phyloP scores from a whole-genome alignment of 73 alveolate genomes.

The Stentor coeruleus region DNA sequence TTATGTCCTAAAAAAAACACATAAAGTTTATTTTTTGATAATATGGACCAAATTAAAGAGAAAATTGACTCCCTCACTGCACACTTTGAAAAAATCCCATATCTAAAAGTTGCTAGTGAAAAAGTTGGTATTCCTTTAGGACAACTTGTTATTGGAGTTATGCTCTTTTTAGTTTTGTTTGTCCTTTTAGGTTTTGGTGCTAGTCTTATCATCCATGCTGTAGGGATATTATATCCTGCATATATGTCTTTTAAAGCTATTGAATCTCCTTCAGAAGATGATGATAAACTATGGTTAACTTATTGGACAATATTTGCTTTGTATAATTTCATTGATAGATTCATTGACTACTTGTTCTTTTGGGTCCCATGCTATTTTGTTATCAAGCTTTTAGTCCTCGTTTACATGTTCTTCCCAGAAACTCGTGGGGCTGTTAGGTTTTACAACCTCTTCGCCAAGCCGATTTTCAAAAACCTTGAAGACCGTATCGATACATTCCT shows the following conservation, averaged over 20 bases:
- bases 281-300: conserved; percentile 80
- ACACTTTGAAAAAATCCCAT: not conserved
- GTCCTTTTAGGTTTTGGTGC: conserved; percentile 62
- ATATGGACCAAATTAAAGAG: not conserved
- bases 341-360: conserved; percentile 59
- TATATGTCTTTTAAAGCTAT: conserved; percentile 79
- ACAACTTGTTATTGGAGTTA: not conserved
- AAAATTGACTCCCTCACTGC: not conserved
- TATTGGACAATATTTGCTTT: conserved; percentile 77
- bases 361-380: conserved; percentile 80
- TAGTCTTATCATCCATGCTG: conserved; percentile 60
- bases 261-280: conserved; percentile 59
- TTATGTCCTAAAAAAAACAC: too few species aligned
- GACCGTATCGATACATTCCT: not conserved
- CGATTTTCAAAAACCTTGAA: not conserved
- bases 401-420: conserved; percentile 75
- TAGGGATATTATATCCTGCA: conserved; percentile 82
- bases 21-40: too few species aligned
- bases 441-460: conserved; percentile 27
- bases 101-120: not conserved
- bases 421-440: conserved; percentile 58
- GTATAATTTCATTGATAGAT: conserved; percentile 58
- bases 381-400: conserved; percentile 60
- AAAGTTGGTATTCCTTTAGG: not conserved
- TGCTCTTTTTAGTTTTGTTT: not conserved